Base-by-base conservation (phyloP, 805 yeast genomes). In the Lachancea mirantina region DNA sequence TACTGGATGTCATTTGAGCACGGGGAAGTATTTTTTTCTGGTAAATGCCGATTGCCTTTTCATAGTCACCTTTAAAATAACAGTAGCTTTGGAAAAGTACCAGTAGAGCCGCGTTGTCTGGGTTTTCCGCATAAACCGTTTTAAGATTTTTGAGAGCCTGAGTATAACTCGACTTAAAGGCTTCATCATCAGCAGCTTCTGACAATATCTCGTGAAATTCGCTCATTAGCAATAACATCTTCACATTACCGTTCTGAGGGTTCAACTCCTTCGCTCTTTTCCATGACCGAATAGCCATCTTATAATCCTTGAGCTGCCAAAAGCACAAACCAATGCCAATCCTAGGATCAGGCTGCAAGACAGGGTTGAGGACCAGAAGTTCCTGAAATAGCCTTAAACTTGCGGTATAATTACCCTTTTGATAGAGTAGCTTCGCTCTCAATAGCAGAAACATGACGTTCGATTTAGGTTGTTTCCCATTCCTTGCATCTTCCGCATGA, bases 241-340 rank as follows among this genome's bases (percentile, higher is more conserved):
- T 70, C 3, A 87, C 87, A 38, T 75, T 72, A 11, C 67, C 52
- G 43, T 75, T 75, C 15, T 63, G 51, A 4, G 80, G 76, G 41
- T 80, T 74, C 25, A 89, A 57, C 51, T 78, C 81, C 19, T 77
- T 59, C 1, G 84, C 70, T 49, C 96, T 72, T 41, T 73, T 71
- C 96, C 97, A 92, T 0, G 97, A 80, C 30, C 64, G 62, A 5
- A 70, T 50, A 0, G 98, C 97, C 64, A 84, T 71, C 32, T 70
- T 71, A 42, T 74, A 72, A 55, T 84, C 94, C 32, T 80, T 80
- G 40, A 92, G 63, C 39, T 74, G 74, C 96, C 96, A 92, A 53
- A 78, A 89, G 57, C 96, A 88, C 43, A 92, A 63, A 21, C 98
- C 99, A 40, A 89, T 75, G 18, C 97, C 99, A 39, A 92, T 71